Evolutionary conservation across 176 grass and related monocot species (phyloP).

Genomic region (Oryza meyeriana): DNA sequence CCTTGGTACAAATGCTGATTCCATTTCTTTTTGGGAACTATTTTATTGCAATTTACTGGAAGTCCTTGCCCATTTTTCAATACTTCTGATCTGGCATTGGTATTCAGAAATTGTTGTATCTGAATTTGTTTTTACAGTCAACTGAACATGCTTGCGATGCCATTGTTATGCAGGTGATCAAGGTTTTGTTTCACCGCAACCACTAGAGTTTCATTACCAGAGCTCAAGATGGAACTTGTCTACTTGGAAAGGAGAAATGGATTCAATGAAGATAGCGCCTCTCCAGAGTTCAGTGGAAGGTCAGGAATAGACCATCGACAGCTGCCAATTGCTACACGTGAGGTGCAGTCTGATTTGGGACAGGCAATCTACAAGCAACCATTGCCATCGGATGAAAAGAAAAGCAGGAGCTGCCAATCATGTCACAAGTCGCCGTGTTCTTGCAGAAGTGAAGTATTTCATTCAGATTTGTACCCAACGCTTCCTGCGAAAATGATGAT

Average conservation of each 20-base stretch:
- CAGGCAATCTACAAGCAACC: slow-evolving; percentile 29
- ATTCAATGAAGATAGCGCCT: neutral
- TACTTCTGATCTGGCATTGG: neutral
- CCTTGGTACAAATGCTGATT: neutral
- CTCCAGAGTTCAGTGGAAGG: slow-evolving; percentile 47
- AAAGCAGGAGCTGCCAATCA: slow-evolving; percentile 30
- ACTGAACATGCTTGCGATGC: slow-evolving; percentile 10
- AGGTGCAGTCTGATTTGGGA: slow-evolving; percentile 15
- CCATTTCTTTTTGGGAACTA: neutral
- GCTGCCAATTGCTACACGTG: slow-evolving; percentile 1
- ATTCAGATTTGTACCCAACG: slow-evolving; percentile 15
- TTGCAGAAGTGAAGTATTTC: slow-evolving; percentile 9
- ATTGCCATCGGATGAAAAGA: slow-evolving; percentile 36
- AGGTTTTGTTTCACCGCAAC: neutral
- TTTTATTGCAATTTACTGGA: neutral
- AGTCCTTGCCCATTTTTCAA: neutral
- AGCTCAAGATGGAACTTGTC: slow-evolving; percentile 23
- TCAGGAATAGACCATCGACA: slow-evolving; percentile 18
- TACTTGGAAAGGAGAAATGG: slow-evolving; percentile 44
- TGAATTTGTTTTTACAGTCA: neutral
- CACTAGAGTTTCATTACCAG: neutral
- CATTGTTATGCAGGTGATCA: slow-evolving; percentile 26
- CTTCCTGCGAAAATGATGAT: slow-evolving; percentile 57
- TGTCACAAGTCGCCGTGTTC: slow-evolving; percentile 29
- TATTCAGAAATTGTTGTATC: slow-evolving; percentile 12